Percentiles rank a stretch among this genome's conserved stretches.
phyloP scores from a whole-genome alignment of 2,329 filamentous ascomycete species.

The Cryphonectria radicalis region DNA sequence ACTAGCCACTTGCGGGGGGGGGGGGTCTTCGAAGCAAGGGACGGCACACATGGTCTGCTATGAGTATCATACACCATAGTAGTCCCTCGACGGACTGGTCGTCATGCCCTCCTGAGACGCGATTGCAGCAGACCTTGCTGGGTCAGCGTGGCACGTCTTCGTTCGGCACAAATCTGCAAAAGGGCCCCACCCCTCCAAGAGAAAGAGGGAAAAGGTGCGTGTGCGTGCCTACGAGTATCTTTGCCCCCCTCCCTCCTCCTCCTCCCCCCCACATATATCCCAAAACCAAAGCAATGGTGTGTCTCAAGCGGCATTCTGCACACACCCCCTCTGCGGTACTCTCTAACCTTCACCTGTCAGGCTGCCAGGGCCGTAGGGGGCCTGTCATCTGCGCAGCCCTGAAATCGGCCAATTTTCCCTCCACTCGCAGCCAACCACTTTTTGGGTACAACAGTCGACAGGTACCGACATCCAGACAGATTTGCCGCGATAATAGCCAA shows the following conservation, averaged over 20 bases:
- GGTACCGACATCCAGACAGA: not conserved
- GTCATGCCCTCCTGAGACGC: not conserved
- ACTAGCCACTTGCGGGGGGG: slow-evolving; percentile 1
- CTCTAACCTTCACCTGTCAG: slow-evolving; percentile 12
- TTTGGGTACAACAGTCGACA: not conserved
- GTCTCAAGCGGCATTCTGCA: slow-evolving; percentile 5
- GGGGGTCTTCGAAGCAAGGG: slow-evolving; percentile 12
- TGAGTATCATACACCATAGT: not conserved
- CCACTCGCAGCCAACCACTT: slow-evolving; percentile 2
- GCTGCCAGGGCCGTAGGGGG: not conserved
- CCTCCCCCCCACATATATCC: no score
- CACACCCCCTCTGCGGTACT: slow-evolving; percentile 8
- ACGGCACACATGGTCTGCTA: slow-evolving; percentile 7
- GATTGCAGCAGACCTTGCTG: not conserved
- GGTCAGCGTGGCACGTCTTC: not conserved
- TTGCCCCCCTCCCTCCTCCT: no score
- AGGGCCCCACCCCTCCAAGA: not conserved
- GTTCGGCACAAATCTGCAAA: not conserved
- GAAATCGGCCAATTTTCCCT: not conserved
- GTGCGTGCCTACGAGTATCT: not conserved
- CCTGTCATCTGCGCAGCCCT: slow-evolving; percentile 9
- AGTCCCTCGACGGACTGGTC: not conserved
- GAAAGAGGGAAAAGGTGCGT: not conserved
- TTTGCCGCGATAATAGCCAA: not conserved
- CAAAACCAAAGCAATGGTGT: not conserved